Percentiles rank a stretch among this genome's conserved stretches.
Evolutionary conservation across 129 eudicot species (phyloP).

Genomic region (Tanacetum coccineum): DNA sequence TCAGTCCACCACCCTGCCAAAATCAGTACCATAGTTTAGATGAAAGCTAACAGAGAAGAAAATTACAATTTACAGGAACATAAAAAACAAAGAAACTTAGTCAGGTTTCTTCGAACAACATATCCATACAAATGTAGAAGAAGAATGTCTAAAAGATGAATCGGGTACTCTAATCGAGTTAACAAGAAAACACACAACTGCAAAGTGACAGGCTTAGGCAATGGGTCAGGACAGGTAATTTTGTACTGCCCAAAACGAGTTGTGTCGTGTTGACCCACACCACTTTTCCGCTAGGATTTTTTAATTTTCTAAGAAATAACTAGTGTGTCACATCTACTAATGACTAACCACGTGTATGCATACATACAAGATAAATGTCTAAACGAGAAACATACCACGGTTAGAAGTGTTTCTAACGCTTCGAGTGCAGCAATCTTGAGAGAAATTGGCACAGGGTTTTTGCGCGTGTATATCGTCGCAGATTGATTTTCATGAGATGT

Average conservation of each 20-base stretch:
- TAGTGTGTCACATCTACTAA: no score
- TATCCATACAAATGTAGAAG: not conserved
- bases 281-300: no score
- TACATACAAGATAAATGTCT: not conserved
- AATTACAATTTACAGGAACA: slow-evolving; percentile 1
- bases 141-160: no score
- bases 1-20: slow-evolving; percentile 75
- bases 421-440: slow-evolving; percentile 82
- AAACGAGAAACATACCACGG: slow-evolving; percentile 49
- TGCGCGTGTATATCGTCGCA: slow-evolving; percentile 24
- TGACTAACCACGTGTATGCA: no score
- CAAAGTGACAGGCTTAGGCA: no score
- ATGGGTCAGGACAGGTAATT: no score
- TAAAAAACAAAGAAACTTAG: slow-evolving; percentile 15
- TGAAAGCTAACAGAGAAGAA: slow-evolving; percentile 1
- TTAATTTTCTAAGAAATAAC: no score
- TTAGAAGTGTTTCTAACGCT: slow-evolving; percentile 74
- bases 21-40: slow-evolving; percentile 16
- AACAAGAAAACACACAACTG: no score
- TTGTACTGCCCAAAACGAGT: no score
- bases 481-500: slow-evolving; percentile 37
- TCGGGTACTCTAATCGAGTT: no score
- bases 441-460: slow-evolving; percentile 37
- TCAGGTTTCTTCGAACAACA: not conserved
- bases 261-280: no score